Conservation (phyloP, 805 yeast species). For the Zygosaccharomyces bailii region DNA sequence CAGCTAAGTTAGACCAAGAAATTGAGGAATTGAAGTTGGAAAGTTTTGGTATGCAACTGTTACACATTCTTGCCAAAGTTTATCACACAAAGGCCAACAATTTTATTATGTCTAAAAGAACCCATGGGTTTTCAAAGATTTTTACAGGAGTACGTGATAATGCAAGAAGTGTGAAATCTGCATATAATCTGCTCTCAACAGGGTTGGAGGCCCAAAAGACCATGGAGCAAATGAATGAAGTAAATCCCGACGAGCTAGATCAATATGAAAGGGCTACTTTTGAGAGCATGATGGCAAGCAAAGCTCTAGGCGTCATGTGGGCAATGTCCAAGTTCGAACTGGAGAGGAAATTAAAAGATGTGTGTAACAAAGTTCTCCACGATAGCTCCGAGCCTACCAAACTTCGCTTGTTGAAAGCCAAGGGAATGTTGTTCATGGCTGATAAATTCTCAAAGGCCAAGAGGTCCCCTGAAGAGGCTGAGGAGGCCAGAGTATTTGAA, state of each 20-base stretch:
- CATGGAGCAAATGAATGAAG: conserved; percentile 67
- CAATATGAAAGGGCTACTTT: conserved; percentile 68
- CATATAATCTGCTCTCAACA: conserved; percentile 73
- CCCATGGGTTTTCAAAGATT: conserved; percentile 83
- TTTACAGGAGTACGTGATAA: conserved; percentile 79
- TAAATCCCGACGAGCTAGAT: conserved; percentile 57
- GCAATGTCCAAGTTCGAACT: conserved; percentile 87
- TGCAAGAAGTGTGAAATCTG: conserved; percentile 77
- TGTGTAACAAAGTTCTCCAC: conserved; percentile 70
- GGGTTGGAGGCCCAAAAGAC: conserved; percentile 86
- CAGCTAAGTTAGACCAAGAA: conserved; percentile 52
- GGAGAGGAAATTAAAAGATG: conserved; percentile 71
- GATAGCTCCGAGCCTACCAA: conserved; percentile 61
- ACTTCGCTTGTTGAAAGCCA: conserved; percentile 71
- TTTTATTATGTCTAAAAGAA: conserved; percentile 67
- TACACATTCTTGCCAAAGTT: conserved; percentile 77
- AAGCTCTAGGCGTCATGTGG: conserved; percentile 93
- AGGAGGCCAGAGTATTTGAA: conserved; percentile 88
- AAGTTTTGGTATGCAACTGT: conserved; percentile 87
- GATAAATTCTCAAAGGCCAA: conserved; percentile 59
- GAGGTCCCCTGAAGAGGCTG: conserved; percentile 85
- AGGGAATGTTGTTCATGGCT: conserved; percentile 73
- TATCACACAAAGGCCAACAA: conserved; percentile 75
- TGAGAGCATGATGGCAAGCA: conserved; percentile 81
- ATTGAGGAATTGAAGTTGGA: conserved; percentile 85